Conservation (phyloP, 306 rosid genomes). For the Psophocarpus tetragonolobus region DNA sequence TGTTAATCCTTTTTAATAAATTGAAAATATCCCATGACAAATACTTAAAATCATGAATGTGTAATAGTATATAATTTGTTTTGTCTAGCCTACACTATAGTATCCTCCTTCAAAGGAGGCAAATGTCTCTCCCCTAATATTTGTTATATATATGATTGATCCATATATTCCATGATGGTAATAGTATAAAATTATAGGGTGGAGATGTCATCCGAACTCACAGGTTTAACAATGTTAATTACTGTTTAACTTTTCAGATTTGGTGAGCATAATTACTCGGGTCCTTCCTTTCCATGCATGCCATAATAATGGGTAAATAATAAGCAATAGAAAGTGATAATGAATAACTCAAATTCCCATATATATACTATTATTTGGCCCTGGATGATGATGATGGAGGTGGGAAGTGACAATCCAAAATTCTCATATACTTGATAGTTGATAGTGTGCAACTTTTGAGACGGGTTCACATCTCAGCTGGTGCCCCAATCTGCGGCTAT, state of each 20-base stretch:
- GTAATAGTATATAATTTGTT: no score
- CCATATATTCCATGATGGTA: no score
- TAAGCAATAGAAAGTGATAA: slow-evolving; percentile 47
- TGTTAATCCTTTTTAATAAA: neutral
- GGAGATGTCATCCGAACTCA: slow-evolving; percentile 21
- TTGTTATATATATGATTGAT: no score
- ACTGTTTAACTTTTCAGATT: slow-evolving; percentile 27
- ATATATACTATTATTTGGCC: slow-evolving; percentile 22
- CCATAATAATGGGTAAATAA: slow-evolving; percentile 53
- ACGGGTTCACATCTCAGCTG: slow-evolving; percentile 31
- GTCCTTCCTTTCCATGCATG: slow-evolving; percentile 35
- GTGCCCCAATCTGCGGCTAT: slow-evolving; percentile 41
- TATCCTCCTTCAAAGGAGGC: no score
- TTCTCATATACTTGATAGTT: slow-evolving; percentile 18
- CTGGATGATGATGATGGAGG: slow-evolving; percentile 39
- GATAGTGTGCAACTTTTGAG: slow-evolving; percentile 45
- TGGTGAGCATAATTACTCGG: slow-evolving; percentile 18
- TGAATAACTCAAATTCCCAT: slow-evolving; percentile 45
- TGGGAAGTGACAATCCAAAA: slow-evolving; percentile 57
- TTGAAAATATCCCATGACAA: no score
- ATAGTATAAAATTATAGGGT: neutral
- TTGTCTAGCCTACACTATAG: no score
- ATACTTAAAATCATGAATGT: no score
- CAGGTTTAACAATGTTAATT: slow-evolving; percentile 26
- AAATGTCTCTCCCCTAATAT: no score